Percentiles rank a stretch among this genome's conserved stretches.
phyloP scores from a whole-genome alignment of 192 early-diverging fungal species.

The Umbelopsis ramanniana region DNA sequence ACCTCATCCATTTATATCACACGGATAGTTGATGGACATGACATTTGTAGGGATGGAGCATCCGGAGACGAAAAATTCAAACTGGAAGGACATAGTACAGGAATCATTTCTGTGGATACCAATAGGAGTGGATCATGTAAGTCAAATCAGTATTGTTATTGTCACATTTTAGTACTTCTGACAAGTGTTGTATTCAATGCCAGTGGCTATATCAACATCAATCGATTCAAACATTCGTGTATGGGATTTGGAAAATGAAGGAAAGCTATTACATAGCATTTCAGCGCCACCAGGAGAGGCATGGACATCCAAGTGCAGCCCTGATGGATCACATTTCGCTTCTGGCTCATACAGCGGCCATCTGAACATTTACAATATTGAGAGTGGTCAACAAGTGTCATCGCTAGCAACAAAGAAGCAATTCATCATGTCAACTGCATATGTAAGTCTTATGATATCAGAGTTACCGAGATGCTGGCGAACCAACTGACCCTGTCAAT shows the following conservation, averaged over 20 bases:
- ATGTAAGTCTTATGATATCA: slow-evolving; percentile 50
- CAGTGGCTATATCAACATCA: slow-evolving; percentile 74
- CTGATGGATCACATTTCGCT: slow-evolving; percentile 71
- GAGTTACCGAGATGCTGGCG: background rate
- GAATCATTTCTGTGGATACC: slow-evolving; percentile 75
- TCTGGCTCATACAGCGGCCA: slow-evolving; percentile 76
- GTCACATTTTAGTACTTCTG: background rate
- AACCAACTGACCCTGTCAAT: background rate
- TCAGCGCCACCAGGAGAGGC: slow-evolving; percentile 74
- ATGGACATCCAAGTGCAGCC: slow-evolving; percentile 75
- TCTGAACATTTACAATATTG: slow-evolving; percentile 72
- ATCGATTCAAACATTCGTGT: slow-evolving; percentile 79
- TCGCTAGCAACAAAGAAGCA: slow-evolving; percentile 70
- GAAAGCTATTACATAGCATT: slow-evolving; percentile 58
- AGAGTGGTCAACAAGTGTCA: slow-evolving; percentile 68
- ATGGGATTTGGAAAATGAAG: slow-evolving; percentile 69
- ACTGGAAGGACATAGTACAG: slow-evolving; percentile 78
- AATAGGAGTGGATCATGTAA: slow-evolving; percentile 60
- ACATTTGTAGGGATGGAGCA: slow-evolving; percentile 62
- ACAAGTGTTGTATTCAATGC: background rate
- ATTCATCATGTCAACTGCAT: slow-evolving; percentile 82
- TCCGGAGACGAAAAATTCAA: slow-evolving; percentile 54
- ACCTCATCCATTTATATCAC: background rate
- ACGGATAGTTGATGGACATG: slow-evolving; percentile 8
- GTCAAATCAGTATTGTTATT: background rate